Evolutionary conservation across 192 early-diverging fungal genomes (phyloP).

Genomic region (Podila epicladia): DNA sequence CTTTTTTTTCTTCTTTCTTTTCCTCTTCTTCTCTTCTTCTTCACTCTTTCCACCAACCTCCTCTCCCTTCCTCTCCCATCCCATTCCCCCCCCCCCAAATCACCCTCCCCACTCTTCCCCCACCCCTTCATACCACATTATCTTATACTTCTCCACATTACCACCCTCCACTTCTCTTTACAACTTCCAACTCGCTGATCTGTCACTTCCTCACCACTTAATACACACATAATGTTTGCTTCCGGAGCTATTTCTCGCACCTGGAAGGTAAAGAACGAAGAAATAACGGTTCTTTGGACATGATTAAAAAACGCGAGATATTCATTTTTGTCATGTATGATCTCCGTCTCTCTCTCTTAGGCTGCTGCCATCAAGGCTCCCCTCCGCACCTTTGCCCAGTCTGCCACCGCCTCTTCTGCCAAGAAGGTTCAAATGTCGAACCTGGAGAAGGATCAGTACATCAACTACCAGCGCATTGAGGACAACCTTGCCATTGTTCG

Average conservation of each 20-base stretch:
- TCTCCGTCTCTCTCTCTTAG: conserved; percentile 1
- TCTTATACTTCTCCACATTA: neutral
- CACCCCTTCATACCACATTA: neutral
- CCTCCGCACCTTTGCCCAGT: conserved; percentile 65
- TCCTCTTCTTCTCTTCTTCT: conserved; percentile 4
- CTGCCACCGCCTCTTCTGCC: conserved; percentile 53
- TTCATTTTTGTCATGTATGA: neutral
- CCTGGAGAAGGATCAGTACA: conserved; percentile 91
- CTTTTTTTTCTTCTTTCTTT: conserved; percentile 2
- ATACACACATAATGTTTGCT: conserved; percentile 40
- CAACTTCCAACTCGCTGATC: neutral
- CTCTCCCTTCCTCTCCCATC: neutral
- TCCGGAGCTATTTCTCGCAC: conserved; percentile 52
- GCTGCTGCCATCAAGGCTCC: conserved; percentile 52
- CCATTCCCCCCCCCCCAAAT: neutral
- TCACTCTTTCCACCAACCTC: neutral
- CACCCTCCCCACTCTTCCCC: conserved; percentile 15
- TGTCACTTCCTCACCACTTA: neutral
- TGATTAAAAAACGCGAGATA: neutral
- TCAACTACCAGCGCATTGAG: conserved; percentile 98
- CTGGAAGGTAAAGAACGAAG: conserved; percentile 34
- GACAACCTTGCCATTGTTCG: conserved; percentile 94
- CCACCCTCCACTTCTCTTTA: neutral
- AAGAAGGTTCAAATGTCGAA: conserved; percentile 92
- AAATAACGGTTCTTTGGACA: neutral